These are phyloP conservation scores for Typha latifolia DNA, from an alignment of 176 grass and related monocot species.

Conservation along the genomic window DNA sequence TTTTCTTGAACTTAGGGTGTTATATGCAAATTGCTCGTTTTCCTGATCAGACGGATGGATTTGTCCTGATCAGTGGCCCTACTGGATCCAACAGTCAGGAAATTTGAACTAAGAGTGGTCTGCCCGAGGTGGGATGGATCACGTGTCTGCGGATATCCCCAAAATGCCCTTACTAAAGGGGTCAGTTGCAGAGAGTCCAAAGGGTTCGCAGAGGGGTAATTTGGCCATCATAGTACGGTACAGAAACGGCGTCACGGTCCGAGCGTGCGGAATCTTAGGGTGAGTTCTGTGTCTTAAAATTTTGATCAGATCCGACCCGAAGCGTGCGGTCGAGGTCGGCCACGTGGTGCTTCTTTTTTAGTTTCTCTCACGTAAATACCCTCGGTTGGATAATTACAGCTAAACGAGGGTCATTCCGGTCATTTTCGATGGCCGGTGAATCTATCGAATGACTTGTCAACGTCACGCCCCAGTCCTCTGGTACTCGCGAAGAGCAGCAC, in stretches of 20 bases:
- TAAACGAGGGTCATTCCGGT: too few species aligned
- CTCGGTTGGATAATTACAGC: too few species aligned
- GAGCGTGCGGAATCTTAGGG: slow-evolving; percentile 31
- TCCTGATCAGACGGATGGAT: not conserved
- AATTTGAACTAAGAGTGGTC: slow-evolving; percentile 16
- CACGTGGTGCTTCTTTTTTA: too few species aligned
- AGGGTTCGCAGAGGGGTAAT: slow-evolving; percentile 10
- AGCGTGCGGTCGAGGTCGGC: not conserved
- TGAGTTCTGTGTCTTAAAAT: slow-evolving; percentile 47
- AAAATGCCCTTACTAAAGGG: slow-evolving; percentile 4
- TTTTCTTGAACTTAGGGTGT: too few species aligned
- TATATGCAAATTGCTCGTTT: too few species aligned
- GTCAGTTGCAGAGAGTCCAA: slow-evolving; percentile 1
- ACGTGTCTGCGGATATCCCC: slow-evolving; percentile 24
- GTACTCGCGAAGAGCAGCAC: too few species aligned
- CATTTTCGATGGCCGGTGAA: too few species aligned
- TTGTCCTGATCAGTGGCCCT: slow-evolving; percentile 1
- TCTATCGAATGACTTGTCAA: too few species aligned
- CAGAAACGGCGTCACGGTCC: slow-evolving; percentile 25
- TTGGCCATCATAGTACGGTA: not conserved
- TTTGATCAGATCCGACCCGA: not conserved
- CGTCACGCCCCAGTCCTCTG: too few species aligned
- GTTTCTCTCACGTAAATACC: too few species aligned
- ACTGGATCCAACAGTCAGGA: slow-evolving; percentile 25
- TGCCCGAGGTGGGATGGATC: slow-evolving; percentile 42